Percentiles rank a stretch among this genome's conserved stretches.
phyloP scores from a whole-genome alignment of 2,329 filamentous ascomycete genomes.

The Trichoderma lentiforme region DNA sequence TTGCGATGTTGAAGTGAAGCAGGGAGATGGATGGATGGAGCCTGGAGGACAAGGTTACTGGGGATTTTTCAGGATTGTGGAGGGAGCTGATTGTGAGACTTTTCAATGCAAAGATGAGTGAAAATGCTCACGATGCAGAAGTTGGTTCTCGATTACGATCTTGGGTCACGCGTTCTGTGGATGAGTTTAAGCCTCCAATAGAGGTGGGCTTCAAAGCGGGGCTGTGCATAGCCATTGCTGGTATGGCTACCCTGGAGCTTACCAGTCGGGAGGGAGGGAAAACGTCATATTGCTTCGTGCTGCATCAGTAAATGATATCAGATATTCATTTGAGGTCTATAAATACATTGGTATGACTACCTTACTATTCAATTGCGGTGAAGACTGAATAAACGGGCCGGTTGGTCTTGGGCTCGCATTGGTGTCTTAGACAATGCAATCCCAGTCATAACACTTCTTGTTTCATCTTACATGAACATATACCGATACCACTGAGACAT shows the following conservation, averaged over 20 bases:
- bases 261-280: neutral
- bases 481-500: neutral
- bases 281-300: neutral
- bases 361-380: neutral
- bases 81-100: neutral
- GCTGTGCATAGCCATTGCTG: neutral
- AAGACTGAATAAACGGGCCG: neutral
- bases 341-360: neutral
- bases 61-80: neutral
- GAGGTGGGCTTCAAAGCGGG: neutral
- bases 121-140: neutral
- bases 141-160: neutral
- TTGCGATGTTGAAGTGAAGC: neutral
- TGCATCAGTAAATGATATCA: neutral
- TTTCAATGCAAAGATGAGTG: neutral
- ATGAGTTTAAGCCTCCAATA: slow-evolving; percentile 1
- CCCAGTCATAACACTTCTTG: neutral
- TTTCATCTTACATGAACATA: neutral
- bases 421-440: neutral
- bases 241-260: neutral
- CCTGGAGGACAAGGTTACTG: neutral
- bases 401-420: neutral
- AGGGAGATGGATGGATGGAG: neutral
- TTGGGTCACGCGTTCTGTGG: slow-evolving; percentile 9
- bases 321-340: neutral